A percentile compares a stretch with the other conserved stretches of the same genome.
Evolutionary conservation across 2,329 filamentous ascomycete species (phyloP).

Genomic region (Verticillium dahliae): DNA sequence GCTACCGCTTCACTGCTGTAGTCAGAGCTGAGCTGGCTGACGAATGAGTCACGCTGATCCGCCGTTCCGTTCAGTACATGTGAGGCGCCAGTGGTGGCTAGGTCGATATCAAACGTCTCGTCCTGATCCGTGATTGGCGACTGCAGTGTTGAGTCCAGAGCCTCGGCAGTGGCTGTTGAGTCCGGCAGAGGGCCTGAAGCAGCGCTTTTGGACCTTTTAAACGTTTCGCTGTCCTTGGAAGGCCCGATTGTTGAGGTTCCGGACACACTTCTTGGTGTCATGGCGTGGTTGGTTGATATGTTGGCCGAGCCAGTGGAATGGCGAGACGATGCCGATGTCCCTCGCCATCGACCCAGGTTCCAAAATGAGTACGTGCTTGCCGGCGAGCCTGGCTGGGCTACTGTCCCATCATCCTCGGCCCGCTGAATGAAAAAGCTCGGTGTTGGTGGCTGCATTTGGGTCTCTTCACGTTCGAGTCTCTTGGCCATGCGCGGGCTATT

Average conservation of each 20-base stretch:
- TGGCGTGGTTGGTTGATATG: neutral
- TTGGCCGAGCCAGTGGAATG: neutral
- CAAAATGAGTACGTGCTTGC: slow-evolving; percentile 46
- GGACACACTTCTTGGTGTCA: neutral
- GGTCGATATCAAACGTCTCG: neutral
- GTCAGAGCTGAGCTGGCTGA: slow-evolving; percentile 51
- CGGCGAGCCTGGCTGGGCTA: slow-evolving; percentile 26
- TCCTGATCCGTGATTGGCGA: slow-evolving; percentile 5
- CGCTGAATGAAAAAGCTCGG: slow-evolving; percentile 48
- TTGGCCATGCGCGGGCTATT: slow-evolving; percentile 12
- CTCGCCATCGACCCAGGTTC: slow-evolving; percentile 50
- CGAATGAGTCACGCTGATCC: slow-evolving; percentile 32
- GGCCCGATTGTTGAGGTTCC: neutral
- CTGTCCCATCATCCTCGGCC: slow-evolving; percentile 33
- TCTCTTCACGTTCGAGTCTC: slow-evolving; percentile 10
- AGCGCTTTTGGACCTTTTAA: neutral
- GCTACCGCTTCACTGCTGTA: slow-evolving; percentile 27
- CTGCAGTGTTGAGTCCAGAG: slow-evolving; percentile 18
- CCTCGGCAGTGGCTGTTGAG: slow-evolving; percentile 2
- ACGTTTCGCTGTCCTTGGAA: neutral
- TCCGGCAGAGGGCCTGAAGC: neutral
- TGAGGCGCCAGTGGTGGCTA: neutral
- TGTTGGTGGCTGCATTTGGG: slow-evolving; percentile 35
- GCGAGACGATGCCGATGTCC: slow-evolving; percentile 20
- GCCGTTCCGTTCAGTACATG: neutral